Evolutionary conservation across 345 rosid genomes (phyloP), one percentile per base, ranked within the genome.

Genomic region (Dovyalis caffra): DNA sequence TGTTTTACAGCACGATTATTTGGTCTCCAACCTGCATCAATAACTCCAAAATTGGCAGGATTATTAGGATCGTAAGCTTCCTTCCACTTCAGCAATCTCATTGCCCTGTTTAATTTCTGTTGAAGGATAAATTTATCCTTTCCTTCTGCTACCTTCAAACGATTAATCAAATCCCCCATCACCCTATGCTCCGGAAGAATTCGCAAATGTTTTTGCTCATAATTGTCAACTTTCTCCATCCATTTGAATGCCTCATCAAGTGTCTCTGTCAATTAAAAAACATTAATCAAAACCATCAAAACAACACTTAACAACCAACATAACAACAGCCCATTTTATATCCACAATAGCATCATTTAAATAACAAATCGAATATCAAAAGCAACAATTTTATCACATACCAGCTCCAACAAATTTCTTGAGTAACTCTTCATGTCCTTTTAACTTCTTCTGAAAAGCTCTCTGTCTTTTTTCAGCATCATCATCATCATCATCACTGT

Each of bases 51-150:
- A 81, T 93, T 95, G 2, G 83, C 84, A 6, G 98, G 97, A 72
- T 89, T 87, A 43, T 90, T 90, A 6, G 98, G 99, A 83, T 95
- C 98, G 85, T 86, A 90, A 75, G 89, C 86, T 83, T 95, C 99
- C 80, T 88, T 92, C 97, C 94, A 91, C 64, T 89, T 86, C 68
- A 91, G 88, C 79, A 93, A 77, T 77, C 93, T 89, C 91, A 95
- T 84, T 12, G 98, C 99, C 75, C 97, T 86, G 74, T 93, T 92
- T 4, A 95, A 75, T 62, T 92, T 95, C 8, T 91, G 98, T 70
- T 92, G 98, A 45, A 95, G 96, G 70, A 92, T 65, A 71, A 95
- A 93, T 79, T 86, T 92, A 1, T 95, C 97, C 81, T 93, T 95
- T 2, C 98, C 99, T 84, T 95, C 89, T 7, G 96, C 91, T 29